phyloP scores from a whole-genome alignment of 2,329 filamentous ascomycete species.

The Furcasterigmium sp. region DNA sequence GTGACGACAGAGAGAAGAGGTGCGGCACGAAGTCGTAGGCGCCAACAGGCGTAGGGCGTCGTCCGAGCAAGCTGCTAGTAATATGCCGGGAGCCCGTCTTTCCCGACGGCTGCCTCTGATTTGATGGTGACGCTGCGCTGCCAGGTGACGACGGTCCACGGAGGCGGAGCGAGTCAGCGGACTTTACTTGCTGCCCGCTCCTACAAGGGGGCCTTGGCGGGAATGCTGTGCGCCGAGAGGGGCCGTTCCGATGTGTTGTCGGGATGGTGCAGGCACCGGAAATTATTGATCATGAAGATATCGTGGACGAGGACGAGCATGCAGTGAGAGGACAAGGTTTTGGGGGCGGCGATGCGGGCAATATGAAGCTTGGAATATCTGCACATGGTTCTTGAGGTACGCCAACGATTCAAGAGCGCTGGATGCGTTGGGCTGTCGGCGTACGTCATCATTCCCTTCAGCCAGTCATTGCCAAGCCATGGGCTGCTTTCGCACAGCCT shows the following conservation, averaged over 20 bases:
- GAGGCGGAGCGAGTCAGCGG: not conserved
- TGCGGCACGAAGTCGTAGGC: not conserved
- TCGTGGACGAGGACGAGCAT: too few relatives aligned
- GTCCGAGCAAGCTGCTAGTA: not conserved
- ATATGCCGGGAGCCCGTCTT: not conserved
- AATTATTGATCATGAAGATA: not conserved
- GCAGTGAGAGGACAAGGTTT: too few relatives aligned
- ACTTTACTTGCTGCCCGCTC: not conserved
- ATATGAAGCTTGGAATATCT: too few relatives aligned
- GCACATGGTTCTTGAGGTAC: too few relatives aligned
- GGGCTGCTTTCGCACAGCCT: not conserved
- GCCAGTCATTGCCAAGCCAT: too few relatives aligned
- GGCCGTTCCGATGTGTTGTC: not conserved
- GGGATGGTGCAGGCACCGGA: not conserved
- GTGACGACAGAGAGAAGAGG: not conserved
- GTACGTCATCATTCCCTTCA: conserved; percentile 1
- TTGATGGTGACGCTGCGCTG: conserved; percentile 1
- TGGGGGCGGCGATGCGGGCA: too few relatives aligned
- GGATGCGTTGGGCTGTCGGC: too few relatives aligned
- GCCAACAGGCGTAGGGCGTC: too few relatives aligned
- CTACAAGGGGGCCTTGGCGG: not conserved
- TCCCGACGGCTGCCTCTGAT: not conserved
- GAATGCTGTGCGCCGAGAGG: not conserved
- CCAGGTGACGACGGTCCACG: conserved; percentile 1
- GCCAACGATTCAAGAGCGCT: too few relatives aligned